These are phyloP conservation scores for Boeremia exigua DNA, from an alignment of 2,329 filamentous ascomycete species.

Conservation along the genomic window DNA sequence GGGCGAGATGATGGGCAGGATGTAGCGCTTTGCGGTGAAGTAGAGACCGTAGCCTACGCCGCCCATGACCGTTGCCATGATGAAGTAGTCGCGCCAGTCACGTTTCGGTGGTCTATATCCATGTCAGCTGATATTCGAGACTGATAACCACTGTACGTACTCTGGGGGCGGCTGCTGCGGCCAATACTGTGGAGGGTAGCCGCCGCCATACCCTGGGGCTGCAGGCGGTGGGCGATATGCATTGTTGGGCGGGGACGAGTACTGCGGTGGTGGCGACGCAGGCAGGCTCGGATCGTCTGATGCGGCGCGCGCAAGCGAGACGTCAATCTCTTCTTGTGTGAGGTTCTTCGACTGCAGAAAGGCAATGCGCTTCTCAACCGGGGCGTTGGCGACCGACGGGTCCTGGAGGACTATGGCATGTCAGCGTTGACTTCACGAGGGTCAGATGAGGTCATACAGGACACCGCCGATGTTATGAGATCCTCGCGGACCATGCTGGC, in stretches of 20 bases:
- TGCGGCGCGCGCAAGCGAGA: conserved; percentile 73
- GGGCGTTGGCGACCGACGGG: conserved; percentile 84
- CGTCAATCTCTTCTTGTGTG: conserved; percentile 92
- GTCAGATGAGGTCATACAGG: conserved; percentile 51
- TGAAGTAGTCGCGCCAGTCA: conserved; percentile 99
- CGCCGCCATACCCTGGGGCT: conserved; percentile 57
- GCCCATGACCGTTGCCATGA: conserved; percentile 95
- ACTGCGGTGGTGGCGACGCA: conserved; percentile 57
- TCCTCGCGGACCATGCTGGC: conserved; percentile 91
- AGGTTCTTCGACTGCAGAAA: conserved; percentile 97
- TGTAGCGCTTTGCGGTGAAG: conserved; percentile 84
- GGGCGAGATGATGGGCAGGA: conserved; percentile 87
- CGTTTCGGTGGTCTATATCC: conserved; percentile 66
- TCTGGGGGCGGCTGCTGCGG: conserved; percentile 61
- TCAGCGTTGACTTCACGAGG: conserved; percentile 18
- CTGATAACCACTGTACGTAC: conserved; percentile 41
- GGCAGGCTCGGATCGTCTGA: conserved; percentile 61
- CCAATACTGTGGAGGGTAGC: conserved; percentile 60
- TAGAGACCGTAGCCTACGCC: conserved; percentile 90
- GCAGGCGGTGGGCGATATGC: conserved; percentile 55
- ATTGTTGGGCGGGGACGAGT: conserved; percentile 49
- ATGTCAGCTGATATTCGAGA: conserved; percentile 19
- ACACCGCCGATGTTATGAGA: conserved; percentile 78
- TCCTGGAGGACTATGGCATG: conserved; percentile 81
- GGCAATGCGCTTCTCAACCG: conserved; percentile 89